A percentile compares a stretch with the other conserved stretches of the same genome.
phyloP scores from a whole-genome alignment of 371 early-diverging fungal species.

The Mucor lusitanicus region DNA sequence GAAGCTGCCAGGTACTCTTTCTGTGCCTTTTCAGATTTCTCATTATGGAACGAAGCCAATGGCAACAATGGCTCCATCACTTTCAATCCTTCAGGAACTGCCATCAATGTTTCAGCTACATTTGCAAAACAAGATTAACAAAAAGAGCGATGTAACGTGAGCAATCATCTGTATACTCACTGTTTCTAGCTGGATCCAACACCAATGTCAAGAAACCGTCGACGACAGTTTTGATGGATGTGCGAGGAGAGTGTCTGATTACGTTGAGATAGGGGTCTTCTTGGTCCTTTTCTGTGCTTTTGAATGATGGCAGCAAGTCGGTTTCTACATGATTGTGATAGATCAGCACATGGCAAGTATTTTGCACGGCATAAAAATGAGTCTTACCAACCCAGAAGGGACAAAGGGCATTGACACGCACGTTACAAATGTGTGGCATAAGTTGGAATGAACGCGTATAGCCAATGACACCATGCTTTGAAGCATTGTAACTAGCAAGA shows the following conservation, averaged over 20 bases:
- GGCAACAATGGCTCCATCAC: not conserved
- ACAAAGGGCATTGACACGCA: conserved; percentile 41
- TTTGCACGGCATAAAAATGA: no score
- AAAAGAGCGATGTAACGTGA: no score
- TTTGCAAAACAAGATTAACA: not conserved
- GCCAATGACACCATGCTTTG: conserved; percentile 92
- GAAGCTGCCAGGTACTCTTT: not conserved
- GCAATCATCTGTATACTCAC: conserved; percentile 15
- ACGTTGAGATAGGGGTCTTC: conserved; percentile 10
- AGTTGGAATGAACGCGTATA: conserved; percentile 89
- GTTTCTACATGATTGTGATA: not conserved
- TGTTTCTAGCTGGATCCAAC: conserved; percentile 46
- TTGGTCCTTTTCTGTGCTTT: not conserved
- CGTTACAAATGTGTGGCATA: conserved; percentile 34
- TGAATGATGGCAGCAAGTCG: not conserved
- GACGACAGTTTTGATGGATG: conserved; percentile 51
- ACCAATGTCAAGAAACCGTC: conserved; percentile 56
- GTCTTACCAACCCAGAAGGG: conserved; percentile 34
- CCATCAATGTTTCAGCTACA: conserved; percentile 10
- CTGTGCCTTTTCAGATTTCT: not conserved
- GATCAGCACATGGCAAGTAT: not conserved
- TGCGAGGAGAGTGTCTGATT: conserved; percentile 18
- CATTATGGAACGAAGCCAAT: not conserved
- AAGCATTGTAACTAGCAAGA: conserved; percentile 67
- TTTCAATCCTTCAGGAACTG: conserved; percentile 20